Base-by-base conservation (phyloP, 2,329 filamentous ascomycete genomes). In the Scedosporium apiospermum region DNA sequence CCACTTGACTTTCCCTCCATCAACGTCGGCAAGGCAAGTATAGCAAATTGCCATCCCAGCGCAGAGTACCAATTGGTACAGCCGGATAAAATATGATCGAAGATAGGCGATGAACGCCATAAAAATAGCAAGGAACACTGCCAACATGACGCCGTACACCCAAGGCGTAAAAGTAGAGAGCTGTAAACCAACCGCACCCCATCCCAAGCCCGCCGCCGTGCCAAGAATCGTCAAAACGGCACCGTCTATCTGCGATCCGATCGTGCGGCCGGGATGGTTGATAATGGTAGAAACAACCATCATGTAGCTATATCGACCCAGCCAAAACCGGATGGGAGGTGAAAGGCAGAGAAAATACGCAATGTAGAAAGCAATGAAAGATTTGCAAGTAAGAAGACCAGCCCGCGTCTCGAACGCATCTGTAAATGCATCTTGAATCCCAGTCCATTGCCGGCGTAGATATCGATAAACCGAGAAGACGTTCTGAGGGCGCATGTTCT, bases 181-280 rank as follows among this genome's bases (percentile, higher is more conserved):
- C 68, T 82, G 76, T 4, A 86, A 69, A 0, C 79, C 82, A 57
- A 85, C 74, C 6, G 76, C 74, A 2, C 83, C 83, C 79, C 82
- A 84, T 12, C 77, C 82, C 6, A 86, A 69, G 1, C 83, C 83
- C 34, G 76, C 74, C 4, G 78, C 78, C 1, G 80, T 80, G 3
- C 83, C 83, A 5, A 82, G 34, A n/a, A 77, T 79, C 4, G 82
- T 85, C 21, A 82, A 70, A 51, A 83, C 62, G 3, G 78, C 71
- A 1, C 83, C 83, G 67, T 86, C 83, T 23, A 86, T 69, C 66
- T 86, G 83, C 12, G 82, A 78, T 5, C 83, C 83, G 60, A 85
- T 67, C 1, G 81, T 79, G 44, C 83, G 76, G 23, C 80, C 81
- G 3, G 83, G 76, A 66, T 86, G 83, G 63, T 85, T 86, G 55